phyloP scores from a whole-genome alignment of 2,329 filamentous ascomycete species.

The Chaetomium sp. region DNA sequence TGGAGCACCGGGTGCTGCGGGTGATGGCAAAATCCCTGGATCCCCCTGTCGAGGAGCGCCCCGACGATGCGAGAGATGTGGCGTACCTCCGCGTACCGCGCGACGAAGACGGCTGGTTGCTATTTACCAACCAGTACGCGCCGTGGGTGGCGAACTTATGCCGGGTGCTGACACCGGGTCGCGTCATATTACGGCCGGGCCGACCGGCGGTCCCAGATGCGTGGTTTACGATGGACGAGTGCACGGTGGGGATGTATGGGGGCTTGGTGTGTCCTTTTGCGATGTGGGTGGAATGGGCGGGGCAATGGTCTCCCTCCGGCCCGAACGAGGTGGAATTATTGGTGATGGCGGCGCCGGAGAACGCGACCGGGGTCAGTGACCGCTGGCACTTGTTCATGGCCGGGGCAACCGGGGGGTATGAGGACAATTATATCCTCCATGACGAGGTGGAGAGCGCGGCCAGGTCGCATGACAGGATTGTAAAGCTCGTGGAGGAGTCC shows the following conservation, averaged over 20 bases:
- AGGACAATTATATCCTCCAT: conserved; percentile 9
- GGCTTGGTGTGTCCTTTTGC: conserved; percentile 13
- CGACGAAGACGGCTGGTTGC: not conserved
- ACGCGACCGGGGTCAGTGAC: not conserved
- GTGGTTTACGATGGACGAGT: conserved; percentile 14
- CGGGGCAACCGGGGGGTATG: conserved; percentile 2
- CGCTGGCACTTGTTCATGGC: conserved; percentile 18
- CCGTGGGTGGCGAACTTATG: conserved; percentile 14
- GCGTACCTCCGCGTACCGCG: conserved; percentile 23
- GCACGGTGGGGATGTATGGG: conserved; percentile 12
- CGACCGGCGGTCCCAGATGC: conserved; percentile 18
- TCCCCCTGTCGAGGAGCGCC: conserved; percentile 12
- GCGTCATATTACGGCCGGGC: conserved; percentile 15
- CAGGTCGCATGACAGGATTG: not conserved
- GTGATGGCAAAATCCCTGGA: not conserved
- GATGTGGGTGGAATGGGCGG: conserved; percentile 10
- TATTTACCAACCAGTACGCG: conserved; percentile 14
- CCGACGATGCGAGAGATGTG: conserved; percentile 19
- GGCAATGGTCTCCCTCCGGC: not conserved
- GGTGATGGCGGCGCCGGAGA: not conserved
- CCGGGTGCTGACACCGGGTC: conserved; percentile 19
- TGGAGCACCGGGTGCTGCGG: conserved; percentile 9
- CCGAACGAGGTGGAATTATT: not conserved
- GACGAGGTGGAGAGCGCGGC: not conserved
- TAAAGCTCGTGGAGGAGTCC: conserved; percentile 6